Conservation (phyloP, 2,329 filamentous ascomycete species). For the Metarhizium album region DNA sequence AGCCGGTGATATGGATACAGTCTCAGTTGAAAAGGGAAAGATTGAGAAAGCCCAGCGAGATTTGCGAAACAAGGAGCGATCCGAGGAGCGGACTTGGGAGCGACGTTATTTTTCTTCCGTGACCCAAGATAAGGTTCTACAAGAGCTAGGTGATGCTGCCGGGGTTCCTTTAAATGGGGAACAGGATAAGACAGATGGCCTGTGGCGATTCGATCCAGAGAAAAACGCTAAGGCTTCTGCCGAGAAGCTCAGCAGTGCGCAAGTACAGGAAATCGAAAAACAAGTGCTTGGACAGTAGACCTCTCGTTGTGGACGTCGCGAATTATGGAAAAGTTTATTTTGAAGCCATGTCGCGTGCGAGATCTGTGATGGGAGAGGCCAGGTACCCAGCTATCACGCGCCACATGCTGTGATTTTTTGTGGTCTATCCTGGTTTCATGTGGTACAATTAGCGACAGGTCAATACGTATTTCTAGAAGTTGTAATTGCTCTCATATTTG, state of each 20-base stretch:
- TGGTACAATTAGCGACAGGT: neutral
- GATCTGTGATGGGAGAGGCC: too few relatives aligned
- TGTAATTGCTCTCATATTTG: neutral
- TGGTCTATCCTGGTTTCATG: neutral
- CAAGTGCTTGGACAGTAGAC: constrained; percentile 30
- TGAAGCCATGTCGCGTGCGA: neutral
- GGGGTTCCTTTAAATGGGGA: constrained; percentile 42
- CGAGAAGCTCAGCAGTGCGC: constrained; percentile 27
- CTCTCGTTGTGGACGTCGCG: neutral
- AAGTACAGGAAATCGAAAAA: constrained; percentile 32
- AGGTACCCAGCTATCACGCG: too few relatives aligned
- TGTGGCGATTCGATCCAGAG: constrained; percentile 47
- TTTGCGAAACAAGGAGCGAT: constrained; percentile 60
- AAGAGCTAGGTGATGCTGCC: constrained; percentile 31
- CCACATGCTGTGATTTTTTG: neutral
- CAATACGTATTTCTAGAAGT: neutral
- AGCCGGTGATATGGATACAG: constrained; percentile 73
- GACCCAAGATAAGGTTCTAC: constrained; percentile 34
- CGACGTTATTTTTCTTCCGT: constrained; percentile 65
- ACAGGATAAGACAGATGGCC: constrained; percentile 47
- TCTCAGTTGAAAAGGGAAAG: constrained; percentile 68
- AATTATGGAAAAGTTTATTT: neutral
- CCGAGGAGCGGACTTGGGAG: constrained; percentile 69
- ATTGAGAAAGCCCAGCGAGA: constrained; percentile 82
- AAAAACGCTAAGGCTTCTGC: constrained; percentile 29